These are phyloP conservation scores for Calocera cornea DNA, from an alignment of 768 basidiomycete species.

Conservation along the genomic window DNA sequence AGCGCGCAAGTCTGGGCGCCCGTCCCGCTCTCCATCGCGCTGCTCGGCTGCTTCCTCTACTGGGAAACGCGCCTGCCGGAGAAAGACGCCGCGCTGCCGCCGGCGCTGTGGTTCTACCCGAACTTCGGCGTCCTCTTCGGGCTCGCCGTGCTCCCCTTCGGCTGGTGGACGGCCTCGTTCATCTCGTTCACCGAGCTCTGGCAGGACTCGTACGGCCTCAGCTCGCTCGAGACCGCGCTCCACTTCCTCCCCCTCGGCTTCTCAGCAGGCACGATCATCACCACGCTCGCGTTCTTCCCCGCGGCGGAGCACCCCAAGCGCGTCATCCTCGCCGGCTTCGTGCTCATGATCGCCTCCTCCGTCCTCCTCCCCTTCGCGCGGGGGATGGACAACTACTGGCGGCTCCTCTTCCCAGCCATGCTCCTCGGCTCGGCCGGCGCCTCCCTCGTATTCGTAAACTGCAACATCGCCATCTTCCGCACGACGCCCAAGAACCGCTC, in stretches of 20 bases:
- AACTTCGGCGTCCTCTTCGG: constrained; percentile 32
- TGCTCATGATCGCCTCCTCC: constrained; percentile 28
- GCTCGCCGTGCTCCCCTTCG: constrained; percentile 29
- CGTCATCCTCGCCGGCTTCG: constrained; percentile 33
- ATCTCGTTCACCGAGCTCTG: constrained; percentile 28
- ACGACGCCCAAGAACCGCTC: constrained; percentile 34
- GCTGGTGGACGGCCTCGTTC: constrained; percentile 32
- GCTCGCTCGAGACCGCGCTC: constrained; percentile 27
- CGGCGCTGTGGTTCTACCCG: constrained; percentile 31
- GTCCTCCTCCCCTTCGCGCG: constrained; percentile 33
- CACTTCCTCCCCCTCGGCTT: constrained; percentile 22
- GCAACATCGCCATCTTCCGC: constrained; percentile 38
- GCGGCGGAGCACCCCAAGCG: constrained; percentile 24
- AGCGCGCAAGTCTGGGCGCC: constrained; percentile 3
- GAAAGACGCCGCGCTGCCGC: constrained; percentile 19
- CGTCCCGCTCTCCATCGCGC: background rate
- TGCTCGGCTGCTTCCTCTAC: background rate
- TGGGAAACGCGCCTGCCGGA: constrained; percentile 1
- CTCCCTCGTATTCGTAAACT: constrained; percentile 33
- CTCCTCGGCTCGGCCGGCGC: constrained; percentile 35
- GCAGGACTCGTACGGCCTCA: constrained; percentile 34
- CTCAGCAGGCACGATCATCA: constrained; percentile 2
- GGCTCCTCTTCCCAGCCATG: constrained; percentile 37
- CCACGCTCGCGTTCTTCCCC: background rate
- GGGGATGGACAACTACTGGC: constrained; percentile 32